Evolutionary conservation across 1,139 yeast genomes (phyloP).

Genomic region (Protomyces gravidus): DNA sequence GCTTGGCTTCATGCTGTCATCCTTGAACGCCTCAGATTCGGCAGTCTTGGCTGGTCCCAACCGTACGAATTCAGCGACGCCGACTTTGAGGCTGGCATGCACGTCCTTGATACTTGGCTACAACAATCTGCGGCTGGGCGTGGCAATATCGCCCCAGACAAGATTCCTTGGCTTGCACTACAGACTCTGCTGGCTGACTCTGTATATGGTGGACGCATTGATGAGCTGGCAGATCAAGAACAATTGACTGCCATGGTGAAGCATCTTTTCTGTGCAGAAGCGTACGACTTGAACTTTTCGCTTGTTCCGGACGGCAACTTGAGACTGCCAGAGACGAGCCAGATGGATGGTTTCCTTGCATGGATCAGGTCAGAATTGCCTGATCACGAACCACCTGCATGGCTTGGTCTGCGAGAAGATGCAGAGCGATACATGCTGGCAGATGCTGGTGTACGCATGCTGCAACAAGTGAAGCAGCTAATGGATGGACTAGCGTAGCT

Average conservation of each 20-base stretch:
- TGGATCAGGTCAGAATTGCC: constrained; percentile 58
- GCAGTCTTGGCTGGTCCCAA: constrained; percentile 60
- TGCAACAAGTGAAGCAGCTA: neutral
- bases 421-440: constrained; percentile 43
- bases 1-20: constrained; percentile 69
- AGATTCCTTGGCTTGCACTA: constrained; percentile 58
- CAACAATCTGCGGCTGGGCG: constrained; percentile 37
- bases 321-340: constrained; percentile 51
- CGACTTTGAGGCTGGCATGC: constrained; percentile 51
- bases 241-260: constrained; percentile 39
- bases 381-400: constrained; percentile 54
- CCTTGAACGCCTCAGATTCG: constrained; percentile 55
- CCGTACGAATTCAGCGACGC: constrained; percentile 66
- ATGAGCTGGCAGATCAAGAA: constrained; percentile 47
- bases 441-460: constrained; percentile 33
- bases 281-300: constrained; percentile 44
- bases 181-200: constrained; percentile 51
- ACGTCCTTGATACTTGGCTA: constrained; percentile 48
- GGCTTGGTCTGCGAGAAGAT: constrained; percentile 57
- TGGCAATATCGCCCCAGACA: constrained; percentile 47
- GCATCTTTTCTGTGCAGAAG: constrained; percentile 40
- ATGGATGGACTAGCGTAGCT: neutral
- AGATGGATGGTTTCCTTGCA: constrained; percentile 41
- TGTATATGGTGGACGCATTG: constrained; percentile 72
- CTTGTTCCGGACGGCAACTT: constrained; percentile 41